phyloP scores from a whole-genome alignment of 176 grass and related monocot genomes.

The Oryza longistaminata region DNA sequence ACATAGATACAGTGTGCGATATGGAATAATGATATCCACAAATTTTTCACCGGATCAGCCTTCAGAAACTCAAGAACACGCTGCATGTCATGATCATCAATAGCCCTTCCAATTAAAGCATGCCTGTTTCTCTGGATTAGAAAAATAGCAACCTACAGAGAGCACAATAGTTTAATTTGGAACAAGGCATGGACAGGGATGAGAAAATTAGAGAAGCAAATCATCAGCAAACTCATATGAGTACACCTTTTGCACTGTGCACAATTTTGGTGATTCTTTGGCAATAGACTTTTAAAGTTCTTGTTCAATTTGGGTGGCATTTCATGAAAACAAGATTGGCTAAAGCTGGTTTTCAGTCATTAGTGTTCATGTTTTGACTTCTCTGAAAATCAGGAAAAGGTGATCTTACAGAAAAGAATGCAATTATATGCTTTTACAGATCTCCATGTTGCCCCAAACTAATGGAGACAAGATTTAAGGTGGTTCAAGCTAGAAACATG shows the following conservation, averaged over 20 bases:
- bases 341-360: not conserved
- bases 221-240: not conserved
- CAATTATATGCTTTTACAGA: not conserved
- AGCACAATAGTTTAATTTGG: slow-evolving; percentile 8
- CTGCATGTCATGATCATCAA: slow-evolving; percentile 99
- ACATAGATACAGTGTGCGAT: slow-evolving; percentile 9
- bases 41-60: slow-evolving; percentile 77
- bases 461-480: not conserved
- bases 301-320: slow-evolving; percentile 4
- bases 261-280: not conserved
- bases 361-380: slow-evolving; percentile 16
- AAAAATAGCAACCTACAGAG: slow-evolving; percentile 92
- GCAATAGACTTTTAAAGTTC: not conserved
- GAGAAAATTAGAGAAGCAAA: slow-evolving; percentile 23
- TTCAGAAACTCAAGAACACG: slow-evolving; percentile 88
- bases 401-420: not conserved
- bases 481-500: not conserved
- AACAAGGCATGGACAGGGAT: slow-evolving; percentile 4
- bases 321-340: not conserved
- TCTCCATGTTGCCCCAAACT: not conserved
- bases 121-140: slow-evolving; percentile 96
- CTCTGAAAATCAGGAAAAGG: not conserved
- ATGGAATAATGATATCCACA: slow-evolving; percentile 1
- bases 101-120: slow-evolving; percentile 95
- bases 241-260: not conserved